A percentile compares a stretch with the other conserved stretches of the same genome.
phyloP scores from a whole-genome alignment of 2,329 filamentous ascomycete species.

The Pseudocercospora vitis region DNA sequence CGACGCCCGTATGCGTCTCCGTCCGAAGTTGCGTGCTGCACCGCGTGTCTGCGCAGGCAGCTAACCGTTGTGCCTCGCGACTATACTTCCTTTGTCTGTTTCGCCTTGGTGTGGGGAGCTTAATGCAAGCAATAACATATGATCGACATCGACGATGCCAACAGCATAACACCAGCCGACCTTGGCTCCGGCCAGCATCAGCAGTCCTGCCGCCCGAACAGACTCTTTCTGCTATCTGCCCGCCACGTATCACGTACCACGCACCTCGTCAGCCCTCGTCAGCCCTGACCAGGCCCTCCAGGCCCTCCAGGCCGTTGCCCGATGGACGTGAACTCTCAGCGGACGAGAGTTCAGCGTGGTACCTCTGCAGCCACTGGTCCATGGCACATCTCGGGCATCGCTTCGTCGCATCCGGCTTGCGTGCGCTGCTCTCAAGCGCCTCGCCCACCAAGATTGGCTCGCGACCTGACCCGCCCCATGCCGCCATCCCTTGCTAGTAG shows the following conservation, averaged over 20 bases:
- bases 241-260: neutral
- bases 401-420: constrained; percentile 13
- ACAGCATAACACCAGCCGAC: constrained; percentile 2
- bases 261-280: too few relatives aligned
- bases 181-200: constrained; percentile 15
- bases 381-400: constrained; percentile 10
- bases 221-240: constrained; percentile 8
- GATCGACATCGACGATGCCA: constrained; percentile 4
- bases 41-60: constrained; percentile 6
- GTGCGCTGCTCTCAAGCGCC: neutral
- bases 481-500: neutral
- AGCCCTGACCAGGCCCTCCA: neutral
- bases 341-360: constrained; percentile 5
- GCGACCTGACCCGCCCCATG: neutral
- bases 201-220: neutral
- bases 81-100: neutral
- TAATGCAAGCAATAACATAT: constrained; percentile 1
- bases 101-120: neutral
- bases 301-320: constrained; percentile 8
- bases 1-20: neutral
- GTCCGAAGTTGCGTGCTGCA: constrained; percentile 1
- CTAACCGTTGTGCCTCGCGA: constrained; percentile 3
- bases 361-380: constrained; percentile 6
- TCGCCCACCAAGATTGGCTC: constrained; percentile 9
- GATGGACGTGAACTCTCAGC: constrained; percentile 10